Conservation (phyloP, 179 eudicot genomes). For the Actinidia chinensis region DNA sequence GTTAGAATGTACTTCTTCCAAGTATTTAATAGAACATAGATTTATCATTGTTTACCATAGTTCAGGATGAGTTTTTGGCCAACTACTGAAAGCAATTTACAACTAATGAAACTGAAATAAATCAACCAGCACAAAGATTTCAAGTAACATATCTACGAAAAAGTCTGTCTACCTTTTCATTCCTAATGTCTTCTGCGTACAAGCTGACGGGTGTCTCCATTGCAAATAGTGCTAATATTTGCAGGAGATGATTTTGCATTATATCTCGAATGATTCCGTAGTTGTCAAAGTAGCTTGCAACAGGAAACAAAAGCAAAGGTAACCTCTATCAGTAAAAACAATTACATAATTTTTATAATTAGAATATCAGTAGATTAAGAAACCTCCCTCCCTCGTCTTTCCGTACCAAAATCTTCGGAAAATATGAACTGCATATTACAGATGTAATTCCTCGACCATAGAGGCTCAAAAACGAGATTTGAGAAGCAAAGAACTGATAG, state of each 20-base stretch:
- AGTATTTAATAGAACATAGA: too few relatives aligned
- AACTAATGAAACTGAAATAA: conserved; percentile 11
- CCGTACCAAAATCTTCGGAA: conserved; percentile 83
- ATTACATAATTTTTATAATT: not conserved
- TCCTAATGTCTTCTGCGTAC: conserved; percentile 85
- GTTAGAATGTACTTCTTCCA: too few relatives aligned
- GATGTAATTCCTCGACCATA: conserved; percentile 83
- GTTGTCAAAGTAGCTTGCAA: conserved; percentile 62
- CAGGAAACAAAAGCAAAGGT: not conserved
- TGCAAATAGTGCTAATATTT: conserved; percentile 83
- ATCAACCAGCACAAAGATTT: not conserved
- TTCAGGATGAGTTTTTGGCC: not conserved
- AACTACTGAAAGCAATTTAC: conserved; percentile 2
- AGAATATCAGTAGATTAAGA: not conserved
- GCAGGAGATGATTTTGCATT: conserved; percentile 88
- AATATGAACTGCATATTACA: conserved; percentile 76
- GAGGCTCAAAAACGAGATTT: conserved; percentile 84
- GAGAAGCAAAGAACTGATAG: conserved; percentile 90
- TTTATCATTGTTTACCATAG: not conserved
- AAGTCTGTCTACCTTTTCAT: conserved; percentile 66
- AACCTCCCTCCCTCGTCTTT: conserved; percentile 78
- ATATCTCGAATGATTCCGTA: conserved; percentile 91
- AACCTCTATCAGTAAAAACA: not conserved
- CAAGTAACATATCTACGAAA: not conserved
- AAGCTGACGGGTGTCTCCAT: conserved; percentile 95